Evolutionary conservation across 768 basidiomycete species (phyloP), one percentile per base, ranked within the genome.

Genomic region (Lentinus brumalis): DNA sequence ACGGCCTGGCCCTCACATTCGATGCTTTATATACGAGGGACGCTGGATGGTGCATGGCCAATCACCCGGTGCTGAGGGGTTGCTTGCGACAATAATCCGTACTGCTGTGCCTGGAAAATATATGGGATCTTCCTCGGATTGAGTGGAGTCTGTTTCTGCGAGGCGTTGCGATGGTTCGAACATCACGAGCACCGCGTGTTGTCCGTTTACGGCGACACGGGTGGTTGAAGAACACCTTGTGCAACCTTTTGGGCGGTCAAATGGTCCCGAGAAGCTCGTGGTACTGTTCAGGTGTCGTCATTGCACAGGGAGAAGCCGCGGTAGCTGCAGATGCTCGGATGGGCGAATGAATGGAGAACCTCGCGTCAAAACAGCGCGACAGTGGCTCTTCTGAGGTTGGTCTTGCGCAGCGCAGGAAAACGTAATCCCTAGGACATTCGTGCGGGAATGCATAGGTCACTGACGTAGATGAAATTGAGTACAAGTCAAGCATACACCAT

Each of bases 31-130:
- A 61, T 56, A 56, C 41, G 30, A 31, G 35, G n/a, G 29, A 10
- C 44, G 9, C 45, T 7, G 21, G 16, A 53, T 18, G 21, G 4
- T 15, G 42, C 21, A 30, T 1, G 8, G 15, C 1, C 39, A 14
- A 21, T 26, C 47, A 12, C 26, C 12, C 16, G 45, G 4, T 51
- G 50, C 11, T 45, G 12, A 29, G 5, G 10, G 12, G 15, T 2
- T 32, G 26, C n/a, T 52, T 32, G 61, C 61, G 57, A 62, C 41
- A 40, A 50, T 58, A 21, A 54, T 58, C 61, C 61, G 61, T 21
- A 5, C 15, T 21, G 49, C 42, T 42, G 41, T 40, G 31, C 38
- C 31, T 59, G 62, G 56, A 57, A 49, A 57, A 57, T 57, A 40
- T 35, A 53, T 40, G 53, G 56, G 61, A 45, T 49, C n/a, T 62